Base-by-base conservation (phyloP, 2,329 filamentous ascomycete genomes). In the Xylariaceae sp. region DNA sequence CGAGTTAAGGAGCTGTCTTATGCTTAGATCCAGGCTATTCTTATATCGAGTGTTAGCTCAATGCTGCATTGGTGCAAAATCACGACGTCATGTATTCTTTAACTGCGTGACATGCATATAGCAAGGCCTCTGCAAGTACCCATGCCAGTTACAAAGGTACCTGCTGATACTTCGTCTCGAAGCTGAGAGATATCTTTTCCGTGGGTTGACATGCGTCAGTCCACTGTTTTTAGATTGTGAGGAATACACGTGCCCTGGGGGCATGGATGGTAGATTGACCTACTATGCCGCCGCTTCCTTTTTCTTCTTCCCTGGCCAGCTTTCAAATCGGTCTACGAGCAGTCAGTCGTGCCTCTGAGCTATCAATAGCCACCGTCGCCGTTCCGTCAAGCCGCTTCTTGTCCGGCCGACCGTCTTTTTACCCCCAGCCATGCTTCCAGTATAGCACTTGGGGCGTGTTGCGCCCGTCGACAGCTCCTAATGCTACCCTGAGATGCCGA, bases 251-350 rank as follows among this genome's bases (percentile, higher is more conserved):
- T 51, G 60, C 52, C 53, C 51, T 51, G 37, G 52, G 23, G 64
- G 59, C 66, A 68, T 64, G 65, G 49, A 68, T 69, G 71, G 63
- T 67, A 64, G 68, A 66, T 56, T 55, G 11, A 55, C 58, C 49
- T 65, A 72, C 57, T 64, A 73, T 73, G 71, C 64, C 70, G 64
- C 56, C 66, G 66, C 61, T 72, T 60, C 63, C 65, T 45, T 55
- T 64, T 56, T 58, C 66, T 59, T 51, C 64, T 55, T 64, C 66
- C 59, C 60, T 65, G 55, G 68, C 69, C 58, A 72, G 66, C 65
- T 69, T 70, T 56, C 67, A 66, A 39, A 62, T 72, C 51, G 70
- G 71, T 61, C 62, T 73, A 57, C 70, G 69, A 66, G 66, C 68
- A 50, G 57, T 71, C 55, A 51, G 64, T 51, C 63, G 67, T 48